A percentile compares a stretch with the other conserved stretches of the same genome.
These are phyloP conservation scores for Bifiguratus adelaidae DNA, from an alignment of 192 early-diverging fungal genomes.

Conservation along the genomic window DNA sequence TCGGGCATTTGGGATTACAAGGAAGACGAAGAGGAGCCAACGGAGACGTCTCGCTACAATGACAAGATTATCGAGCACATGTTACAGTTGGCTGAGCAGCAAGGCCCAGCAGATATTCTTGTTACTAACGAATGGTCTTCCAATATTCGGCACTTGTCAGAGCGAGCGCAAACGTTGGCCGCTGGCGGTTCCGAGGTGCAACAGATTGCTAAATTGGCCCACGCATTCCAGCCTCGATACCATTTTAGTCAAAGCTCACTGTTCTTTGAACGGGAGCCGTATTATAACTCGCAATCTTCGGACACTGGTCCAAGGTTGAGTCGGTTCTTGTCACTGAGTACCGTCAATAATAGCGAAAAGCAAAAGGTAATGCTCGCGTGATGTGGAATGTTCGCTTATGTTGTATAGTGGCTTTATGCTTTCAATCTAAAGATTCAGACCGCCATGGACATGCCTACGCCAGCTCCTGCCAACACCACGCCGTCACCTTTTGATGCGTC, in stretches of 20 bases:
- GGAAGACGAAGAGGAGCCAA: too few relatives aligned
- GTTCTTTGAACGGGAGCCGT: conserved; percentile 86
- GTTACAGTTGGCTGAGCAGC: too few relatives aligned
- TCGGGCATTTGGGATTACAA: too few relatives aligned
- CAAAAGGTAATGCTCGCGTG: not conserved
- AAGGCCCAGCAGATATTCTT: too few relatives aligned
- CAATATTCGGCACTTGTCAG: conserved; percentile 20
- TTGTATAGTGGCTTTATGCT: conserved; percentile 78
- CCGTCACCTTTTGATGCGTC: conserved; percentile 31
- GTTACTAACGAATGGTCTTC: conserved; percentile 78
- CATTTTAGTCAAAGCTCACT: conserved; percentile 62
- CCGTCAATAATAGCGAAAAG: conserved; percentile 31
- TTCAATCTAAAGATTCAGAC: conserved; percentile 58
- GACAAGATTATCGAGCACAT: too few relatives aligned
- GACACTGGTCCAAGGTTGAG: not conserved
- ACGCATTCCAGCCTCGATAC: conserved; percentile 67
- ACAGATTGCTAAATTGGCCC: conserved; percentile 29
- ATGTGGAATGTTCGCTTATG: not conserved
- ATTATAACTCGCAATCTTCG: conserved; percentile 36
- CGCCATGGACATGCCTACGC: conserved; percentile 9
- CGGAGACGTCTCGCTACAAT: too few relatives aligned
- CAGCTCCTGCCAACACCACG: conserved; percentile 42
- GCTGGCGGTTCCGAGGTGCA: conserved; percentile 1
- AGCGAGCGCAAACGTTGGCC: not conserved
- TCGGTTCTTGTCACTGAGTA: conserved; percentile 18